phyloP scores from a whole-genome alignment of 2,329 filamentous ascomycete genomes.

The Paecilomyces formosus region DNA sequence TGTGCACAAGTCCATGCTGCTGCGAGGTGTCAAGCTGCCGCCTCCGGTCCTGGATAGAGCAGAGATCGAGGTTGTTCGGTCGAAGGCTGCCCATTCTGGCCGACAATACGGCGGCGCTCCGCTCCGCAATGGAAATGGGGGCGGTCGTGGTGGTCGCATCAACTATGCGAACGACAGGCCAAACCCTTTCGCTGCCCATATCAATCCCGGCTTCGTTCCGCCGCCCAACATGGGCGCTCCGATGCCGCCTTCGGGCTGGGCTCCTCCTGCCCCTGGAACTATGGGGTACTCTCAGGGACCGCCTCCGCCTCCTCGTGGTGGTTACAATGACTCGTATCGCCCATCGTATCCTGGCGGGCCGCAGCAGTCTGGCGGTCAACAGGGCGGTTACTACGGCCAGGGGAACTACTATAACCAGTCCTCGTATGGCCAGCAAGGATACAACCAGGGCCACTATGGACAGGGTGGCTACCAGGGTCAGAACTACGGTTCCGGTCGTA shows the following conservation, averaged over 20 bases:
- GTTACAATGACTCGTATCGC: conserved; percentile 18
- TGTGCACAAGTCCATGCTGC: conserved; percentile 86
- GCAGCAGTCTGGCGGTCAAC: conserved; percentile 7
- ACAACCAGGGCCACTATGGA: conserved; percentile 14
- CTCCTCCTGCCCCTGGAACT: conserved; percentile 22
- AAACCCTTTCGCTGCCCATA: conserved; percentile 42
- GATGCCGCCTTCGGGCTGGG: conserved; percentile 27
- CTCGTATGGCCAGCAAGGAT: conserved; percentile 7
- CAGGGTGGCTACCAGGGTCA: conserved; percentile 18
- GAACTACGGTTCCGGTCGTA: conserved; percentile 15
- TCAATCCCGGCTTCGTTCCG: conserved; percentile 37
- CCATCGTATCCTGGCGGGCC: conserved; percentile 7
- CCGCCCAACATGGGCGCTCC: conserved; percentile 21
- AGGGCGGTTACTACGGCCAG: conserved; percentile 17
- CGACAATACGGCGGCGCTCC: conserved; percentile 64
- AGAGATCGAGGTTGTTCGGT: conserved; percentile 67
- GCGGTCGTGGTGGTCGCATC: conserved; percentile 43
- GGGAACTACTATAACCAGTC: conserved; percentile 19
- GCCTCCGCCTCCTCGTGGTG: conserved; percentile 32
- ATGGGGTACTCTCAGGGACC: conserved; percentile 27
- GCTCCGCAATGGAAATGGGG: conserved; percentile 41
- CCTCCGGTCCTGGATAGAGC: conserved; percentile 63
- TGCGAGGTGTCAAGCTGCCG: conserved; percentile 72
- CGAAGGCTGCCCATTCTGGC: conserved; percentile 58
- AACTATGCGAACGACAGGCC: conserved; percentile 44